Base-by-base conservation (phyloP, 164 flowering plant species). In the Saururus chinensis region DNA sequence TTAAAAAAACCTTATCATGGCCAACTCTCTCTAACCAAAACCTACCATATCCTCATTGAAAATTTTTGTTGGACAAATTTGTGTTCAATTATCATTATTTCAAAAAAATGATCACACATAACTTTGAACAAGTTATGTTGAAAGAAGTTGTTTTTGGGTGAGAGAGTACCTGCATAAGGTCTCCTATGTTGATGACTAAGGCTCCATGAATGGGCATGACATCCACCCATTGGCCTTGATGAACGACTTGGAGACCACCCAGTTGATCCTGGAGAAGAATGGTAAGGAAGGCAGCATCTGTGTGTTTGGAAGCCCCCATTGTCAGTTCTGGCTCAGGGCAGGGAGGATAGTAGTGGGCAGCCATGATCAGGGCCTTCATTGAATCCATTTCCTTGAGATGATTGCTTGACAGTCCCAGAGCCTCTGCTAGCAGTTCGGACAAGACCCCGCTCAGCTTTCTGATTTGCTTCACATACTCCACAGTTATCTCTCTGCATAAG, bases 321-420 rank as follows among this genome's bases (percentile, higher is more conserved):
- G 71, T 75, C 24, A 68, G 20, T 1, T 75, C 63, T 26, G 79
- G 79, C 69, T 69, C 71, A 0, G 73, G 76, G 67, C 78, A 74
- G 7, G 68, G 45, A 3, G 78, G 80, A 40, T 69, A 72, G 66
- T 74, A 74, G 23, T 74, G 71, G 9, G 24, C 8, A 13, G 21
- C 24, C 45, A 72, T 9, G n/a, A 23, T 1, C 25, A 21, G 42
- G 22, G 69, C 56, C 69, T 72, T 53, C 58, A 60, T 40, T 48
- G 73, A 77, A 4, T 61, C 66, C 12, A 73, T 64, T 9, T 35
- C 24, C n/a, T 41, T 59, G 7, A 79, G 70, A 59, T 70, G 54
- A 59, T 72, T 60, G 9, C 71, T 62, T 13, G 55, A 24, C 1
- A 77, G 75, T 26, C 77, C 81, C 14, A 79, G 67, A 53, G 72